These are phyloP conservation scores for Alternaria conjuncta DNA, from an alignment of 2,329 filamentous ascomycete genomes.

Conservation along the genomic window DNA sequence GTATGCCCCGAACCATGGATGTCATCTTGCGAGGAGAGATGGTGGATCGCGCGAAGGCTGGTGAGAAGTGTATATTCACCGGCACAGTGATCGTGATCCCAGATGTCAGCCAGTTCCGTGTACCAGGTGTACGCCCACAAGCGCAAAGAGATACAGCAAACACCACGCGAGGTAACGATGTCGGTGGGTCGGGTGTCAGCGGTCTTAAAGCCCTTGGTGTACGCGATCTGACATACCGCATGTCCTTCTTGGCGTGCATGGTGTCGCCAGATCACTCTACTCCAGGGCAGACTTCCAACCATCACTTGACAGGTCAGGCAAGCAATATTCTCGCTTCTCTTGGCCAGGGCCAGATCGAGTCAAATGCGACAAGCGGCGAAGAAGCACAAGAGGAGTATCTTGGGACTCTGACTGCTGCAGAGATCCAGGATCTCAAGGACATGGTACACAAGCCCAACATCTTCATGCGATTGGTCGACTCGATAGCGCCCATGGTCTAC, in stretches of 20 bases:
- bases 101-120: constrained; percentile 91
- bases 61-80: constrained; percentile 98
- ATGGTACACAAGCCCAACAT: constrained; percentile 98
- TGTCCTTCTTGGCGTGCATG: constrained; percentile 98
- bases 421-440: constrained; percentile 88
- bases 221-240: constrained; percentile 89
- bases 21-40: constrained; percentile 96
- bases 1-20: constrained; percentile 98
- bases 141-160: constrained; percentile 83
- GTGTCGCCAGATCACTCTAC: constrained; percentile 86
- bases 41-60: constrained; percentile 95
- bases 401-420: constrained; percentile 80
- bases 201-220: constrained; percentile 93
- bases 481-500: constrained; percentile 95
- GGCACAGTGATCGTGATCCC: constrained; percentile 95
- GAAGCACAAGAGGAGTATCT: constrained; percentile 87
- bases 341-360: constrained; percentile 74
- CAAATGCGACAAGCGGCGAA: constrained; percentile 69
- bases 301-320: constrained; percentile 73
- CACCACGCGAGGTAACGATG: constrained; percentile 75
- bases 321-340: constrained; percentile 85
- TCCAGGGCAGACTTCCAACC: constrained; percentile 74
- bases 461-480: constrained; percentile 89
- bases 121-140: constrained; percentile 83
- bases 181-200: constrained; percentile 81